Evolutionary conservation across 2,329 filamentous ascomycete species (phyloP), one percentile per base, ranked within the genome.

Genomic region (Colletotrichum simmondsii): DNA sequence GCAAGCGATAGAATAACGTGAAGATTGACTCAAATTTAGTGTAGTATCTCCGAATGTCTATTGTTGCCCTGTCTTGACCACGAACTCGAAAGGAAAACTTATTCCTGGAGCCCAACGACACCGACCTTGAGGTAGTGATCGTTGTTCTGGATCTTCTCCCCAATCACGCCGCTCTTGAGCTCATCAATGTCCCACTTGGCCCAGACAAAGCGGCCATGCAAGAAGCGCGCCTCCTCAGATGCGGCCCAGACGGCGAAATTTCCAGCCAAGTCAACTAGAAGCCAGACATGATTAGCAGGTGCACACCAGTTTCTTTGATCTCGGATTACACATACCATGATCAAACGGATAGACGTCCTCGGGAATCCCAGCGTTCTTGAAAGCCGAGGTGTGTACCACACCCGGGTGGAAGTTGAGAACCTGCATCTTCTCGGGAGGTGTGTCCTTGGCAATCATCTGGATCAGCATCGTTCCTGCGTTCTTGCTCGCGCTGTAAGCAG

Each of bases 101-200:
- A 71, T 37, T 53, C 35, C n/a, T 59, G 52, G 12, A 74, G 56
- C 19, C 72, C 72, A 5, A 66, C 49, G 24, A 74, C 30, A 2
- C 73, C 73, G 4, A 74, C 57, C 52, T 57, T 62, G 5, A 79
- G 72, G 37, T 72, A 78, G 35, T 75, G 49, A 5, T 62, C 63
- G 30, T 78, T 67, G 11, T 63, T 65, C 5, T 72, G 63, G 26
- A 79, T 46, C 12, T 46, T 53, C 42, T 74, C 68, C 28, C 66
- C 54, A 12, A 73, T 65, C 1, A 65, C 59, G 1, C 75, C 75
- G 5, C 46, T 65, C n/a, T 60, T 74, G n/a, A 85, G 65, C 73
- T 85, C 83, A 24, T 83, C 77, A 1, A 85, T 79, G 74, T 86
- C 85, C 84, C 85, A 86, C n/a, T 79, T 79, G 7, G 80, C 77